Evolutionary conservation across 441 rosid genomes (phyloP), one percentile per base, ranked within the genome.

Genomic region (Adansonia rubrostipa): DNA sequence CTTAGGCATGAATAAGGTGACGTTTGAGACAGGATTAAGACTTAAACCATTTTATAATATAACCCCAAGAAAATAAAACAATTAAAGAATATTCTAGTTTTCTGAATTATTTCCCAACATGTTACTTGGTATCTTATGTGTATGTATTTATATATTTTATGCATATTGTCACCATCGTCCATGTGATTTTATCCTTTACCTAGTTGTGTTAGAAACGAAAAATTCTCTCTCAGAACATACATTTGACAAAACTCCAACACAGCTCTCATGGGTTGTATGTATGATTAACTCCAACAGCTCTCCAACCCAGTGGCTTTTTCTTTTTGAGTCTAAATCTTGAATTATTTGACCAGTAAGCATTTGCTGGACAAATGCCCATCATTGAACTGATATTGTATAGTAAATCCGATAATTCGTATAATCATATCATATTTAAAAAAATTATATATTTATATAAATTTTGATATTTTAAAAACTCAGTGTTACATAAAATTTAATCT

Each of bases 131-230:
- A 71, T 9, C 45, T 4, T 71, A 53, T 51, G 48, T 71, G 36
- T 36, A 28, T 28, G 33, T 28, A 28, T 28, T 1, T 13, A 7
- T n/a, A 2, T 51, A 33, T 53, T 50, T 15, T 9, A 14, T 7
- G 6, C 14, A 9, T 28, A 28, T 28, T 33, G 75, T 72, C 51
- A 10, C 51, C 75, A 20, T 36, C 71, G 15, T 19, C 54, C 83
- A 77, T 71, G 80, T 76, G 80, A 36, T 20, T 54, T 65, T 65
- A 77, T 40, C 65, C 79, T 28, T 28, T 60, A 22, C 28, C 76
- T 42, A 57, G 24, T 19, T 24, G 65, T 28, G 47, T 28, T 28
- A 40, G 17, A 24, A 63, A n/a, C 61, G 14, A 7, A 28, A 62
- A 28, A 4, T 13, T 28, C 8, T 63, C n/a, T 24, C 17, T 24